phyloP scores from a whole-genome alignment of 306 rosid species.

The Trifolium fragiferum region DNA sequence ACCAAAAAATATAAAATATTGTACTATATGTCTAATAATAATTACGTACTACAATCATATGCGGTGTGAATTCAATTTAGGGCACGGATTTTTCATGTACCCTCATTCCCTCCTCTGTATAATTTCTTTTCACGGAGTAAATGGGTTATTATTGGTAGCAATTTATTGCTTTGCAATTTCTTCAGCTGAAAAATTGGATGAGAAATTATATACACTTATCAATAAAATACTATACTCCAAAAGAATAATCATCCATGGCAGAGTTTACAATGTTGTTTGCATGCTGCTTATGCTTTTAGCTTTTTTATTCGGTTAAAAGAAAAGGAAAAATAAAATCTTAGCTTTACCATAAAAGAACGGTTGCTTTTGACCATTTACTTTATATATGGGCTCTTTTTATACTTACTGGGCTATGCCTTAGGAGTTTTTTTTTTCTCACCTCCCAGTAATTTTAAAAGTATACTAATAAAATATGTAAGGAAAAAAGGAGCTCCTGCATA shows the following conservation, averaged over 20 bases:
- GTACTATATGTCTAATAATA: slow-evolving; percentile 11
- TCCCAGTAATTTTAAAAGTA: no score
- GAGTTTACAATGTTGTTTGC: slow-evolving; percentile 61
- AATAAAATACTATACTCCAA: neutral
- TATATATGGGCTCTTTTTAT: slow-evolving; percentile 16
- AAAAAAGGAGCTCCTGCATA: no score
- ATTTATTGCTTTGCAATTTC: slow-evolving; percentile 33
- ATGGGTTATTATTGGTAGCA: neutral
- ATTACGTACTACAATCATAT: slow-evolving; percentile 7
- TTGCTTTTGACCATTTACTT: slow-evolving; percentile 61
- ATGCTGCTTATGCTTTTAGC: slow-evolving; percentile 44
- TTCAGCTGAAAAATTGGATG: neutral
- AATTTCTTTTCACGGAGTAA: slow-evolving; percentile 29
- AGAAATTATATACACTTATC: neutral
- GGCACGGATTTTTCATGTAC: slow-evolving; percentile 82
- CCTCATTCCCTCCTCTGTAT: slow-evolving; percentile 15
- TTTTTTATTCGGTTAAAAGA: slow-evolving; percentile 40
- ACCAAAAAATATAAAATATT: no score
- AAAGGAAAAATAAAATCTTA: slow-evolving; percentile 35
- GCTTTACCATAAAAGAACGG: slow-evolving; percentile 48
- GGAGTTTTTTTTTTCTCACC: no score
- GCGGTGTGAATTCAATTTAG: slow-evolving; percentile 53
- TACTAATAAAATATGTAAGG: no score
- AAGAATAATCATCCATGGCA: slow-evolving; percentile 35
- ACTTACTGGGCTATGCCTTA: neutral